Evolutionary conservation across 2,329 filamentous ascomycete genomes (phyloP), one percentile per base, ranked within the genome.

Genomic region (Verticillium isaacii): DNA sequence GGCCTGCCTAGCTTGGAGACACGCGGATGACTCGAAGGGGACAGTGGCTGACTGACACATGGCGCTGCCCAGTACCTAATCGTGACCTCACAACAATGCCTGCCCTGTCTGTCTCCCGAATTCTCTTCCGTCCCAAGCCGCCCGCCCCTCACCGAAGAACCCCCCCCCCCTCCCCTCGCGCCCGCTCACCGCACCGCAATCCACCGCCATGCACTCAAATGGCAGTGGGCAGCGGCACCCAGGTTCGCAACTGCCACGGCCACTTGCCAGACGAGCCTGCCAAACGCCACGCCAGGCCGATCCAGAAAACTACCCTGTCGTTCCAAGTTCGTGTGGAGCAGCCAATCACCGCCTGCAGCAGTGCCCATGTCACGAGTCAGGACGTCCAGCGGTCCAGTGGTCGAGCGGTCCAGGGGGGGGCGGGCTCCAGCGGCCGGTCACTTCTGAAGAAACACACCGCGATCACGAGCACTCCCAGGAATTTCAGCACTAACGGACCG

Each of bases 281-380:
- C 39, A 36, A 11, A 36, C 34, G 34, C 34, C 34, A 36, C 9
- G 34, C 34, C 34, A 14, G 29, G 29, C 37, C 37, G 37, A 39
- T 39, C 14, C 37, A 50, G 45, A 9, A 50, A 50, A 5, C 17
- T 36, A 14, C 34, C 34, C 34, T 36, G 34, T 57, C 56, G 32
- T 45, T 32, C 25, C 57, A 29, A 58, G 57, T 58, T 58, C 39
- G 37, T 58, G 57, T 58, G 57, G 57, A 58, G 57, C 37, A 41
- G 57, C 57, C 57, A 58, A 58, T 58, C 57, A 58, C 37, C 25
- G 56, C 23, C 57, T 32, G 25, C 57, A 50, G 17, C 9, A 7
- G n/a, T 5, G 45, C 23, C 45, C 19, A 5, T n/a, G 11, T 23
- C 19, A 50, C 45, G 45, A 50, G 45, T 50, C 45, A 50, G 45